Conservation (phyloP, 306 rosid species). For the Notholithocarpus densiflorus region DNA sequence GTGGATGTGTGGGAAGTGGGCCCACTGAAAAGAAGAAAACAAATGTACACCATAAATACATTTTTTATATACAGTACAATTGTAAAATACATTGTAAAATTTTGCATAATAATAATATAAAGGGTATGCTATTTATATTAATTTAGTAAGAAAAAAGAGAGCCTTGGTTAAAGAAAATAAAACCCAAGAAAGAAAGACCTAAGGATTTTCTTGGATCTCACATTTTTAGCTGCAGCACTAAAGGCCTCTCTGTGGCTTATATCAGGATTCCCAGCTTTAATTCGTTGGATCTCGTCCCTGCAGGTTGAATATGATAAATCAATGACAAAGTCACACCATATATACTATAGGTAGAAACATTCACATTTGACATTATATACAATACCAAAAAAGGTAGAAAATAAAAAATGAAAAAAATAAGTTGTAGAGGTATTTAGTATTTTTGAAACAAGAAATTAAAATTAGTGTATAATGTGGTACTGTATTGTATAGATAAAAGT, state of each 20-base stretch:
- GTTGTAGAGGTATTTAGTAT: neutral
- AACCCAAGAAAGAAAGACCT: conserved; percentile 23
- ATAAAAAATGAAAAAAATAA: neutral
- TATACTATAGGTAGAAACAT: neutral
- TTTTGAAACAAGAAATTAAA: neutral
- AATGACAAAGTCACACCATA: neutral
- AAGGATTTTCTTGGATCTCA: conserved; percentile 40
- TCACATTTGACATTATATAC: neutral
- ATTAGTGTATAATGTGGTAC: too few species aligned
- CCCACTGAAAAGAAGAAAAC: conserved; percentile 70
- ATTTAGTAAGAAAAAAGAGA: conserved; percentile 8
- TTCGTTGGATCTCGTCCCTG: conserved; percentile 98
- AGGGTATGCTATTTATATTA: neutral
- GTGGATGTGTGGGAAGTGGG: conserved; percentile 96
- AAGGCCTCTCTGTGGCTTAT: conserved; percentile 98
- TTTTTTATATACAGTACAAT: neutral
- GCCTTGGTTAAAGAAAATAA: conserved; percentile 15
- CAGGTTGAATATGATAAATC: conserved; percentile 7
- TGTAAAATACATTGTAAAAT: neutral
- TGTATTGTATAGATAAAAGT: neutral
- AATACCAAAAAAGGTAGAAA: neutral
- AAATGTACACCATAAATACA: conserved; percentile 4
- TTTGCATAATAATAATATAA: neutral
- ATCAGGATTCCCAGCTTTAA: conserved; percentile 97
- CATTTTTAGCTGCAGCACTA: conserved; percentile 99